phyloP scores from a whole-genome alignment of 208 protist species.

The Acanthamoeba lugdunensis region DNA sequence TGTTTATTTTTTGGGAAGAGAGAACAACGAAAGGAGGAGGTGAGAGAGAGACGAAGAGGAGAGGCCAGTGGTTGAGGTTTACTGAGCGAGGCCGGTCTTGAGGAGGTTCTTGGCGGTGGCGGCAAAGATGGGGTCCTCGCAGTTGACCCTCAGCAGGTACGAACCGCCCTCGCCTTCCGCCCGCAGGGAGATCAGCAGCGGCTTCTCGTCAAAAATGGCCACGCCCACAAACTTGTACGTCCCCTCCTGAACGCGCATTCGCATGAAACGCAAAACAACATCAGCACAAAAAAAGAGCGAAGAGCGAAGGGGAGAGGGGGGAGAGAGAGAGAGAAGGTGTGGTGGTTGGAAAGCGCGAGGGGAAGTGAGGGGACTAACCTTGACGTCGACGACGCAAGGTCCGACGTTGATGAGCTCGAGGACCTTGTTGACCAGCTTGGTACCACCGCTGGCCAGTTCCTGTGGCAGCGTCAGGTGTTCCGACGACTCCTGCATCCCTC shows the following conservation, averaged over 20 bases:
- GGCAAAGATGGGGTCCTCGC: slow-evolving; percentile 26
- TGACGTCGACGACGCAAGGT: neutral
- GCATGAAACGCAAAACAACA: neutral
- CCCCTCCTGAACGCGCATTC: neutral
- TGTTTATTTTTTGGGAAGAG: no score
- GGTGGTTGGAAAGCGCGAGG: neutral
- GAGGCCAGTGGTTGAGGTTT: neutral
- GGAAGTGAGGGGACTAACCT: neutral
- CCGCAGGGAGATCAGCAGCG: neutral
- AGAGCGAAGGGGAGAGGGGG: neutral
- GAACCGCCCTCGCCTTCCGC: neutral
- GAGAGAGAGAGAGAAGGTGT: neutral
- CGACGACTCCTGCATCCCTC: slow-evolving; percentile 42
- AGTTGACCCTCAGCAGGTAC: slow-evolving; percentile 40
- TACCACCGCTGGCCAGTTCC: neutral
- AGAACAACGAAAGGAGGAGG: no score
- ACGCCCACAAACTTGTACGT: slow-evolving; percentile 20
- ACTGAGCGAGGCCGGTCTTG: slow-evolving; percentile 26
- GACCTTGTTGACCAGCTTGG: neutral
- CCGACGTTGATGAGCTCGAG: slow-evolving; percentile 20
- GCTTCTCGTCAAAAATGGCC: slow-evolving; percentile 23
- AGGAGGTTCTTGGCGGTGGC: slow-evolving; percentile 14
- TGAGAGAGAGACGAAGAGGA: no score
- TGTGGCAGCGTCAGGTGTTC: slow-evolving; percentile 1
- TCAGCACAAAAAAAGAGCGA: neutral